These are phyloP conservation scores for Candida sanyiensis DNA, from an alignment of 805 yeast species.

Conservation along the genomic window DNA sequence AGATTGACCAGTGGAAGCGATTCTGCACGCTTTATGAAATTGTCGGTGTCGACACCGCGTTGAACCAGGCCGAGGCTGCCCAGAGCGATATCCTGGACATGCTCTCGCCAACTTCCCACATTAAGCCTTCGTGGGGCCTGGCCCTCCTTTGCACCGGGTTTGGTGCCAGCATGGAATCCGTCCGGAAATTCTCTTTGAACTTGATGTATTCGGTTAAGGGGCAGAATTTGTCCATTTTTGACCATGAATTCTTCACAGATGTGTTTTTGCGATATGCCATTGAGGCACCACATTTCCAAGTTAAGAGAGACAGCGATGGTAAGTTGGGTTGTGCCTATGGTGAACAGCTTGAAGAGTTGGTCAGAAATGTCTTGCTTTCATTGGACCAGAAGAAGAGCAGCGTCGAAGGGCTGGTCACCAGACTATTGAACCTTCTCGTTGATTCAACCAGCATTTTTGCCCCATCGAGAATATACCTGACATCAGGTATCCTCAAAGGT, in stretches of 20 bases:
- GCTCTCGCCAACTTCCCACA: constrained; percentile 41
- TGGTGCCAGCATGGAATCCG: constrained; percentile 70
- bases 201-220: constrained; percentile 48
- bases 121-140: constrained; percentile 69
- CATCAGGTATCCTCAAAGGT: constrained; percentile 54
- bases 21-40: constrained; percentile 74
- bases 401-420: constrained; percentile 25
- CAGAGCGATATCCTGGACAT: constrained; percentile 52
- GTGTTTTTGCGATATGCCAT: constrained; percentile 53
- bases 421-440: constrained; percentile 41
- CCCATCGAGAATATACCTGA: constrained; percentile 59
- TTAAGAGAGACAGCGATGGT: constrained; percentile 29
- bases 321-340: constrained; percentile 52
- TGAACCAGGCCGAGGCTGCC: constrained; percentile 83
- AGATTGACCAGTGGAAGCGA: constrained; percentile 59
- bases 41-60: constrained; percentile 75
- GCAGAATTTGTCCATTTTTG: constrained; percentile 41
- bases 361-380: constrained; percentile 31
- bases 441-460: constrained; percentile 52
- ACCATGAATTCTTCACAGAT: constrained; percentile 37
- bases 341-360: constrained; percentile 39
- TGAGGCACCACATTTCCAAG: constrained; percentile 57
- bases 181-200: constrained; percentile 55
- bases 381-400: constrained; percentile 27
- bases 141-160: constrained; percentile 72